Conservation (phyloP, 1,284 basidiomycete genomes). For the Ceratobasidium theobromae region DNA sequence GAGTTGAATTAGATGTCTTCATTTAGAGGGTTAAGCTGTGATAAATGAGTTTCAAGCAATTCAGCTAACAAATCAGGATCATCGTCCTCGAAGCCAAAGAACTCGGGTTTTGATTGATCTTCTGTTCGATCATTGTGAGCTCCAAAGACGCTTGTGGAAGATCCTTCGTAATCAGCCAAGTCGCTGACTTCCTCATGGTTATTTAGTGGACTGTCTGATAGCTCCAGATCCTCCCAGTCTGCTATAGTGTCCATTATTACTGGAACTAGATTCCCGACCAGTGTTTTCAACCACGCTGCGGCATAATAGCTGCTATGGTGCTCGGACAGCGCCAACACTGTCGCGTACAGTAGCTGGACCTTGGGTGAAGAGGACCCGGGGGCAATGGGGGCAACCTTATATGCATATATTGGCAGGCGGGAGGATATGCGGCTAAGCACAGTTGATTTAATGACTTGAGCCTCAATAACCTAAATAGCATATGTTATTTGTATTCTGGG, state of each 20-base stretch:
- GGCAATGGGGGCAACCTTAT: background rate
- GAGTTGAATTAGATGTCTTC: conserved; percentile 1
- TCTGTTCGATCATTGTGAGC: background rate
- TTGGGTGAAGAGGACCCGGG: background rate
- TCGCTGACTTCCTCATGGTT: too few relatives aligned
- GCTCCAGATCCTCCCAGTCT: conserved; percentile 11
- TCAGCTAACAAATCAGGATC: conserved; percentile 6
- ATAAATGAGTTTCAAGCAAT: conserved; percentile 1
- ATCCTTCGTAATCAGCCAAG: too few relatives aligned
- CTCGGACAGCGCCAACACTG: conserved; percentile 7
- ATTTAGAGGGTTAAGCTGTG: background rate
- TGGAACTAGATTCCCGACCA: conserved; percentile 21
- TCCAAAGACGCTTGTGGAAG: too few relatives aligned
- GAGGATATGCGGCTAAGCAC: background rate
- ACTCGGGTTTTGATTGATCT: background rate
- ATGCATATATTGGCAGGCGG: conserved; percentile 23
- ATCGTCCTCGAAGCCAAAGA: background rate
- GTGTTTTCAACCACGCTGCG: background rate
- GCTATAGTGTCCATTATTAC: conserved; percentile 19
- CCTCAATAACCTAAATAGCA: background rate
- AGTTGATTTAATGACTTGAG: background rate
- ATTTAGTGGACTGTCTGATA: background rate
- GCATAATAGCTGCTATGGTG: background rate
- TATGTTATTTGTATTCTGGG: background rate
- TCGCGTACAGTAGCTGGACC: conserved; percentile 15